phyloP scores from a whole-genome alignment of 2,329 filamentous ascomycete species.

The Fusarium secorum region DNA sequence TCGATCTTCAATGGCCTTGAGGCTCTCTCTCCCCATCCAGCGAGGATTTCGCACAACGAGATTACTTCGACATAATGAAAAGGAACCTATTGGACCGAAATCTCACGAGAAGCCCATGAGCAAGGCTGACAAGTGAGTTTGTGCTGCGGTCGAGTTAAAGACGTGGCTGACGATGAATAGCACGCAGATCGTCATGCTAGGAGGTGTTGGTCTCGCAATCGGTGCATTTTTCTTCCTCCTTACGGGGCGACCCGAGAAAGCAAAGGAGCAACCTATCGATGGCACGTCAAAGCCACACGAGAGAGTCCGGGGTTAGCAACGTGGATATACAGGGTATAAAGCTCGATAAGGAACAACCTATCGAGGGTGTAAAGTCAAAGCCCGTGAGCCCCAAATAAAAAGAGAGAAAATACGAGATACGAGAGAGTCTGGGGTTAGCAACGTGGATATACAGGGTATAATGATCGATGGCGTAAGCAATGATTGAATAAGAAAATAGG shows the following conservation, averaged over 20 bases:
- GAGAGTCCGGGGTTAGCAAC: not conserved
- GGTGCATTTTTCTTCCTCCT: conserved; percentile 30
- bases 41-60: conserved; percentile 12
- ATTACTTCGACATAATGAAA: not conserved
- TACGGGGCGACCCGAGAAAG: not conserved
- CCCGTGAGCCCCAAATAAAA: not conserved
- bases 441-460: not conserved
- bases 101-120: not conserved
- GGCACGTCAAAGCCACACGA: not conserved
- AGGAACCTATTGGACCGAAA: conserved; percentile 11
- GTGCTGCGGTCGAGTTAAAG: not conserved
- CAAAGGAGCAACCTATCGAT: conserved; percentile 18
- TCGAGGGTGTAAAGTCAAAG: not conserved
- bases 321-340: not conserved
- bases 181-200: conserved; percentile 6
- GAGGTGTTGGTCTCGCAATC: conserved; percentile 26
- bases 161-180: not conserved
- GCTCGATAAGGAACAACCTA: not conserved
- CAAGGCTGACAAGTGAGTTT: conserved; percentile 8
- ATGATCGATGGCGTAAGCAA: conserved; percentile 27
- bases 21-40: conserved; percentile 11
- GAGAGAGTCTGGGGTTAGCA: not conserved
- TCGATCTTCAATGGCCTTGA: conserved; percentile 22
- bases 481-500: not conserved
- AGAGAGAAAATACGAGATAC: not conserved